Evolutionary conservation across 305 asterid species (phyloP).

Genomic region (Euphrasia arctica): DNA sequence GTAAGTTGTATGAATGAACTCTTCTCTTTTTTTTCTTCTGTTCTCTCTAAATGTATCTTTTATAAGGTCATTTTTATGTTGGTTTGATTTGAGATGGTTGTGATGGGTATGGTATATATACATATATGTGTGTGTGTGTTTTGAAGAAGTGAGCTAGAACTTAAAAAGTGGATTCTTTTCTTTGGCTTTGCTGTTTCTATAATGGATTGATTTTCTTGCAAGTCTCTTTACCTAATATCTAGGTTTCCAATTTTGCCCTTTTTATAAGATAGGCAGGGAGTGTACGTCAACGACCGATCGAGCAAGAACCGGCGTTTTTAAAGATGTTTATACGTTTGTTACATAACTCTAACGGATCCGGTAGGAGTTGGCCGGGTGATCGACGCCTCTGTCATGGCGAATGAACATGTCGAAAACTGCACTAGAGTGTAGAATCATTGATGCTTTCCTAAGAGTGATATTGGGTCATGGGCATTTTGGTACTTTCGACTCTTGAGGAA

Average conservation of each 20-base stretch:
- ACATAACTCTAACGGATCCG: too few species aligned
- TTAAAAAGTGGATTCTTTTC: constrained; percentile 23
- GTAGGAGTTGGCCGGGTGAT: too few species aligned
- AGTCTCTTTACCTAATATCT: constrained; percentile 11
- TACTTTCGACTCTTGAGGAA: neutral
- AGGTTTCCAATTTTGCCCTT: constrained; percentile 31
- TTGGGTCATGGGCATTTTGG: constrained; percentile 8
- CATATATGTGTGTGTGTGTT: neutral
- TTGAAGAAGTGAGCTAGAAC: constrained; percentile 2
- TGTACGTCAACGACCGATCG: neutral
- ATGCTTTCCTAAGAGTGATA: neutral
- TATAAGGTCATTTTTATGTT: neutral
- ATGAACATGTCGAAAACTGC: neutral
- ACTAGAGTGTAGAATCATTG: neutral
- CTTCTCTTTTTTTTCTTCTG: neutral
- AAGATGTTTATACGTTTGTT: too few species aligned
- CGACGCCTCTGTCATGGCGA: too few species aligned
- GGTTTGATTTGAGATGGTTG: constrained; percentile 4
- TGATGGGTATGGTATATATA: neutral
- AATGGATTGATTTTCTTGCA: constrained; percentile 32
- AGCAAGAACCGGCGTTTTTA: neutral
- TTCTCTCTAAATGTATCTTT: neutral
- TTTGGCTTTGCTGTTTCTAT: constrained; percentile 24
- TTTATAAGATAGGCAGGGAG: neutral
- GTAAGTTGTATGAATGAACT: neutral